A percentile compares a stretch with the other conserved stretches of the same genome.
These are phyloP conservation scores for Atkinsonella hypoxylon DNA, from an alignment of 2,329 filamentous ascomycete species.

Conservation along the genomic window DNA sequence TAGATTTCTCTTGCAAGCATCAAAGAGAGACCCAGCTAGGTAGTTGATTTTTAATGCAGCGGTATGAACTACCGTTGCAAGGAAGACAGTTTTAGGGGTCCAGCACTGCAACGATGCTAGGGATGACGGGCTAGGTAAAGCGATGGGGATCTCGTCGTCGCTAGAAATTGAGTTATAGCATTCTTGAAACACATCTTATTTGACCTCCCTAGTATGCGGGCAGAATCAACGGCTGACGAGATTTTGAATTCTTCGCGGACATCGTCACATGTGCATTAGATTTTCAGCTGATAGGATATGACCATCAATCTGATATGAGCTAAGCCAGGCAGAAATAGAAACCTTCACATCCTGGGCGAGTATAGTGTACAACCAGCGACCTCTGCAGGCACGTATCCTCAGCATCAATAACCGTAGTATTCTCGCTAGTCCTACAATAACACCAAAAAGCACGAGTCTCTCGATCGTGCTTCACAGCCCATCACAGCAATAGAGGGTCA, in stretches of 20 bases:
- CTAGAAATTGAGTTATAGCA: too few relatives aligned
- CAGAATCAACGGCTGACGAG: too few relatives aligned
- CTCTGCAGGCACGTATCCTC: conserved; percentile 5
- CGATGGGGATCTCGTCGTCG: too few relatives aligned
- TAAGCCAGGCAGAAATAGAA: neutral
- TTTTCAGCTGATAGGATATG: neutral
- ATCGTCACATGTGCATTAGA: neutral
- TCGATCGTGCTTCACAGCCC: conserved; percentile 7
- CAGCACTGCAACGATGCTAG: too few relatives aligned
- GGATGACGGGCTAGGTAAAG: too few relatives aligned
- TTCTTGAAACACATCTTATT: too few relatives aligned
- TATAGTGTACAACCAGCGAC: conserved; percentile 11
- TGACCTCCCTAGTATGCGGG: too few relatives aligned
- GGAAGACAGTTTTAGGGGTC: too few relatives aligned
- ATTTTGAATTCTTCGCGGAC: too few relatives aligned
- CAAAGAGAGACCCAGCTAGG: neutral
- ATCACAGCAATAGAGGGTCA: conserved; percentile 9
- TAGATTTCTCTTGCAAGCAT: neutral
- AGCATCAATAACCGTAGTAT: neutral
- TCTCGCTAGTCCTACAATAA: conserved; percentile 12
- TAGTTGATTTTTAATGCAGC: too few relatives aligned
- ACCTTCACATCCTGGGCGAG: conserved; percentile 8
- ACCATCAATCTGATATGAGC: conserved; percentile 6
- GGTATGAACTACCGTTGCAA: too few relatives aligned
- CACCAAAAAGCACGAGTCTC: conserved; percentile 8